Percentiles rank a stretch among this genome's conserved stretches.
Conservation (phyloP, 1,284 basidiomycete species). For the Sutorius eximius region DNA sequence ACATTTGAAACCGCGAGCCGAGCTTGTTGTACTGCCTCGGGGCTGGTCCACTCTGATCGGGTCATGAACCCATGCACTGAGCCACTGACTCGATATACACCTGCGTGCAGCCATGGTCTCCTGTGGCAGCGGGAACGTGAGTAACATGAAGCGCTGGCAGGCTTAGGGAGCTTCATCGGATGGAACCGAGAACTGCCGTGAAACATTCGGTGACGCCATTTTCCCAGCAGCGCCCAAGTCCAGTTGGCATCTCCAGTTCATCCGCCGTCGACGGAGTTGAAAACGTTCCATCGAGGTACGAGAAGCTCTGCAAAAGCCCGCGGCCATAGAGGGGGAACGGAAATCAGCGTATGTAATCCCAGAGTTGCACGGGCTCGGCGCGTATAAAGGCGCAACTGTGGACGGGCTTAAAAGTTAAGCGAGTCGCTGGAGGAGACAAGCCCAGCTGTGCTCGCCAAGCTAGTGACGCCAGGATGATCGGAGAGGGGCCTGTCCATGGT, state of each 20-base stretch:
- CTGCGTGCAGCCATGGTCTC: not conserved
- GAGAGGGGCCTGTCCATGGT: not conserved
- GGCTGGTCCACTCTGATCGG: not conserved
- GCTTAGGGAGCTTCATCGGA: not conserved
- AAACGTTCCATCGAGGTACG: conserved; percentile 8
- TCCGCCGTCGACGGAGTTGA: conserved; percentile 33
- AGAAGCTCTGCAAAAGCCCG: conserved; percentile 13
- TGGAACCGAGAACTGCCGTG: not conserved
- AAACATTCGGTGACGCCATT: not conserved
- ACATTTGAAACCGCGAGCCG: conserved; percentile 3
- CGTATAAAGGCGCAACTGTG: not conserved
- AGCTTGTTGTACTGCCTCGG: not conserved
- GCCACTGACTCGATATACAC: conserved; percentile 1
- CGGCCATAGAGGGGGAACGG: conserved; percentile 18
- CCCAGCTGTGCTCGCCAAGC: not conserved
- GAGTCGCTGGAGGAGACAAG: not conserved
- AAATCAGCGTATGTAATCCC: conserved; percentile 11
- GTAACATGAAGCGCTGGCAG: too few relatives aligned
- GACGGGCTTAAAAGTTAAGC: not conserved
- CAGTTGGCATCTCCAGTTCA: conserved; percentile 20
- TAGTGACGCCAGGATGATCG: conserved; percentile 3
- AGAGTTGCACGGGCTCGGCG: not conserved
- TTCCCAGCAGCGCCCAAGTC: not conserved
- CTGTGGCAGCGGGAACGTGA: not conserved
- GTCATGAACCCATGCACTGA: not conserved